A percentile compares a stretch with the other conserved stretches of the same genome.
Evolutionary conservation across 1,284 basidiomycete genomes (phyloP).

Genomic region (Xanthoconium separans): DNA sequence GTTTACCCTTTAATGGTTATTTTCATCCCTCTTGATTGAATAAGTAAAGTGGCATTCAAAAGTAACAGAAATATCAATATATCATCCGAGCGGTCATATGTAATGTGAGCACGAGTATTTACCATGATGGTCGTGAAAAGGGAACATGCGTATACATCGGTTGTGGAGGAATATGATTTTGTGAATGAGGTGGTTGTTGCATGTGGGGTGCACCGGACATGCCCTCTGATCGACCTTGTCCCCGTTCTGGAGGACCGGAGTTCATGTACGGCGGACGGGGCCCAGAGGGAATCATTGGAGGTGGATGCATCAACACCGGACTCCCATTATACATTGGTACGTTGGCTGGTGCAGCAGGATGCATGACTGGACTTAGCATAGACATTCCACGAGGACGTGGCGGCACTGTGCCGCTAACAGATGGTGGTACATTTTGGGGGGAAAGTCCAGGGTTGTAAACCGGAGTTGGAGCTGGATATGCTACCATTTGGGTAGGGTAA

Average conservation of each 20-base stretch:
- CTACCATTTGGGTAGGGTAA: conserved; percentile 63
- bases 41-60: conserved; percentile 33
- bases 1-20: conserved; percentile 22
- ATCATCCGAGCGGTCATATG: conserved; percentile 28
- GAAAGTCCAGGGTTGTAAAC: conserved; percentile 51
- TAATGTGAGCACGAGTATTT: conserved; percentile 24
- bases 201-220: conserved; percentile 25
- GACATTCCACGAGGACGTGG: conserved; percentile 48
- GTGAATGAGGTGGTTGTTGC: conserved; percentile 30
- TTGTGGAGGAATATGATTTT: conserved; percentile 30
- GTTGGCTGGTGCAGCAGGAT: conserved; percentile 46
- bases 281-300: conserved; percentile 36
- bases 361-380: conserved; percentile 69
- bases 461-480: conserved; percentile 56
- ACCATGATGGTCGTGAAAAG: conserved; percentile 43
- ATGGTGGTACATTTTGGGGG: conserved; percentile 41
- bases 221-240: conserved; percentile 30
- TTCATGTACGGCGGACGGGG: conserved; percentile 33
- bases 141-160: conserved; percentile 33
- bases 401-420: conserved; percentile 42
- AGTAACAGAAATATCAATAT: conserved; percentile 33
- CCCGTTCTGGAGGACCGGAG: conserved; percentile 25
- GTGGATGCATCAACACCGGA: conserved; percentile 64
- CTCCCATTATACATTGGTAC: conserved; percentile 59
- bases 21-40: conserved; percentile 3